phyloP scores from a whole-genome alignment of 2,329 filamentous ascomycete genomes.

The Cordyceps sp. region DNA sequence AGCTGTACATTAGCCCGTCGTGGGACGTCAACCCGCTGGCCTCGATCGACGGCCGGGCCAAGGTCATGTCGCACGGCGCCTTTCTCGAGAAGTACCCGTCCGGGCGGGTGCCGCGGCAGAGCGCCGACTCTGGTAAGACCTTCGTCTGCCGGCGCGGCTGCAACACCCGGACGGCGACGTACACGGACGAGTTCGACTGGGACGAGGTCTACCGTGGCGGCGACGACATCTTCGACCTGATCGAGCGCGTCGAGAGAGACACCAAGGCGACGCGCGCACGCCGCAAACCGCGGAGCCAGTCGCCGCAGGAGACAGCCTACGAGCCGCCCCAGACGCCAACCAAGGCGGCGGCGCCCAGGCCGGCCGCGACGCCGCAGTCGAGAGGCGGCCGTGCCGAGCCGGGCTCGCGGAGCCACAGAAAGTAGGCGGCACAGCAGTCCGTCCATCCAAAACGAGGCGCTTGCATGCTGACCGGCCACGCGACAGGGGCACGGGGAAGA shows the following conservation, averaged over 20 bases:
- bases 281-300: slow-evolving; percentile 14
- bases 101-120: slow-evolving; percentile 56
- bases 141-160: slow-evolving; percentile 85
- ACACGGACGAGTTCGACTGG: slow-evolving; percentile 87
- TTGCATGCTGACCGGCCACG: slow-evolving; percentile 25
- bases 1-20: slow-evolving; percentile 78
- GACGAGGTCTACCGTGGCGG: slow-evolving; percentile 63
- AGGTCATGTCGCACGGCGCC: slow-evolving; percentile 52
- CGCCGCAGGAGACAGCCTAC: slow-evolving; percentile 15
- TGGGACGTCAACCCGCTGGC: slow-evolving; percentile 76
- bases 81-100: slow-evolving; percentile 57
- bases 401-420: slow-evolving; percentile 15
- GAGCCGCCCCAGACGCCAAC: slow-evolving; percentile 20
- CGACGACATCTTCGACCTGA: slow-evolving; percentile 44
- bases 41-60: slow-evolving; percentile 82
- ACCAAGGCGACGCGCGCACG: slow-evolving; percentile 48
- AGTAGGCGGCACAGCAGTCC: slow-evolving; percentile 7
- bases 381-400: slow-evolving; percentile 13
- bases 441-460: not conserved
- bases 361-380: slow-evolving; percentile 14
- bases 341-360: slow-evolving; percentile 12
- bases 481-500: slow-evolving; percentile 38
- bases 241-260: slow-evolving; percentile 49
- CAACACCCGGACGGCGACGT: slow-evolving; percentile 74
- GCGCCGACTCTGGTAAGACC: slow-evolving; percentile 64